A percentile compares a stretch with the other conserved stretches of the same genome.
phyloP scores from a whole-genome alignment of 306 rosid genomes.

The Hippophae tibetana region DNA sequence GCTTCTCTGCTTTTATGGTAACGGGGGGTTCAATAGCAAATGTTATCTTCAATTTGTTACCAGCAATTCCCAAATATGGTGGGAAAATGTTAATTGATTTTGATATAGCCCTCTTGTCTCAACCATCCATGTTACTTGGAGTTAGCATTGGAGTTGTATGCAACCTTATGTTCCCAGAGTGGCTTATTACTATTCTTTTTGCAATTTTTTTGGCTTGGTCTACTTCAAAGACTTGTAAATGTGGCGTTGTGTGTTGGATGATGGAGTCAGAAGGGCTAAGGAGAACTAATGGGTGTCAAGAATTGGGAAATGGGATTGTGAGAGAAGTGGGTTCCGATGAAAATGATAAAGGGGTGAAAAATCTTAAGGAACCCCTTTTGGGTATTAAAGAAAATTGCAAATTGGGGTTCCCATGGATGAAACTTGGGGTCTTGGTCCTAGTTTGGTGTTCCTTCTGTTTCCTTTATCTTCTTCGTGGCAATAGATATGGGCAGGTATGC shows the following conservation, averaged over 20 bases:
- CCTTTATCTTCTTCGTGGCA: constrained; percentile 71
- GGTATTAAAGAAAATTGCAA: constrained; percentile 14
- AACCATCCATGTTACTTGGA: constrained; percentile 75
- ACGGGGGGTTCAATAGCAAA: constrained; percentile 85
- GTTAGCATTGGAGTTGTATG: constrained; percentile 80
- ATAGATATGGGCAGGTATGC: constrained; percentile 54
- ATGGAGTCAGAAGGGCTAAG: constrained; percentile 43
- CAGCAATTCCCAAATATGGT: constrained; percentile 30
- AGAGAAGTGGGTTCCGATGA: constrained; percentile 17
- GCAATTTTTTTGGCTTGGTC: constrained; percentile 82
- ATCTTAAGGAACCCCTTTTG: constrained; percentile 39
- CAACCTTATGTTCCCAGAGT: constrained; percentile 76
- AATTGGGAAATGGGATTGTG: constrained; percentile 26
- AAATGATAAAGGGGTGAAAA: constrained; percentile 16
- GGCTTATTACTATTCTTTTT: constrained; percentile 61
- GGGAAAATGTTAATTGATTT: constrained; percentile 51
- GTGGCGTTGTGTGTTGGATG: constrained; percentile 53
- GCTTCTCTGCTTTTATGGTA: constrained; percentile 84
- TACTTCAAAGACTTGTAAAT: constrained; percentile 56
- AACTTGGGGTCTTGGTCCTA: constrained; percentile 49
- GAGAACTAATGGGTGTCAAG: constrained; percentile 19
- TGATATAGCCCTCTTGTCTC: constrained; percentile 65
- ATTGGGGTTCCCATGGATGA: constrained; percentile 50
- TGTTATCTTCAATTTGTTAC: constrained; percentile 41
- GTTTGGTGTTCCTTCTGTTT: constrained; percentile 68